Conservation (phyloP, 2,329 filamentous ascomycete genomes). For the Aspergillus carbonarius region DNA sequence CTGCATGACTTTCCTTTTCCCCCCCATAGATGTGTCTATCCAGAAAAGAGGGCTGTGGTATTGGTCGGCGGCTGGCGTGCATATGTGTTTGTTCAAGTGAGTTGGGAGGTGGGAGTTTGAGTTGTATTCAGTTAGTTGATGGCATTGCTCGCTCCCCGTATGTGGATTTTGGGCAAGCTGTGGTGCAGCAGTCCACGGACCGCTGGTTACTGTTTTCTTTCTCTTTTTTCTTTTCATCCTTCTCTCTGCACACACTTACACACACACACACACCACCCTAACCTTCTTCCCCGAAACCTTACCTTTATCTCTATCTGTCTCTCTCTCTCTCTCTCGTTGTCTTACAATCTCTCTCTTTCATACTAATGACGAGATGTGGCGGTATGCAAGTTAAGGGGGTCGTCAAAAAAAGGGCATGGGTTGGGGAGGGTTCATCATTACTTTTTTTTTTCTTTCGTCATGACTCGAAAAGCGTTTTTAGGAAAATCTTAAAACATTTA, state of each 20-base stretch:
- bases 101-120: background rate
- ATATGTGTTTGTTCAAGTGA: constrained; percentile 17
- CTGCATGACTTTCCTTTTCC: constrained; percentile 27
- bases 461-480: background rate
- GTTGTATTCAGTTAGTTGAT: background rate
- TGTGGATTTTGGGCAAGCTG: background rate
- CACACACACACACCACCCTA: background rate
- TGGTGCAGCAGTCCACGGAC: background rate
- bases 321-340: background rate
- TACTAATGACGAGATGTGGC: background rate
- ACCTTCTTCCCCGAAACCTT: background rate
- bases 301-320: background rate
- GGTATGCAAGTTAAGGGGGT: background rate
- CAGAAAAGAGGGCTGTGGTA: constrained; percentile 1
- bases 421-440: background rate
- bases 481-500: background rate
- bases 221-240: background rate
- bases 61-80: background rate
- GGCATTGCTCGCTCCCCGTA: background rate
- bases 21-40: constrained; percentile 22
- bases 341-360: background rate
- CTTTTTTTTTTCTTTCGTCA: background rate
- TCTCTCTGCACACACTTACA: background rate
- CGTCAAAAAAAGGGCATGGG: background rate
- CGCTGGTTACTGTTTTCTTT: background rate